Evolutionary conservation across 1,284 basidiomycete genomes (phyloP), one percentile per base, ranked within the genome.

Genomic region (Caloboletus inedulis): DNA sequence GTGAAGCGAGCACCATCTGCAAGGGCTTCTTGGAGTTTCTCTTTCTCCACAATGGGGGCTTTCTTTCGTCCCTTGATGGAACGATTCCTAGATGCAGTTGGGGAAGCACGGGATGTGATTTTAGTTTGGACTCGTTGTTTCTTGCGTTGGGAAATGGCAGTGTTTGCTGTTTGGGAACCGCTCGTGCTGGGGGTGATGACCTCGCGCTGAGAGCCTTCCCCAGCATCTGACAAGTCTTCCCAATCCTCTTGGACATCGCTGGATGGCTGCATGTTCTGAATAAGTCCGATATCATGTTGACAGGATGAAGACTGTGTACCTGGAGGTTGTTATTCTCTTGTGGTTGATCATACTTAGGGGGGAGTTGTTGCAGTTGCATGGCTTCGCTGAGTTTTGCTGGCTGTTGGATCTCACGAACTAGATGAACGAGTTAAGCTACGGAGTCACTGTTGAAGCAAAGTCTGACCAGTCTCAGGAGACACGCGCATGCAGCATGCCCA

Each of bases 1-100:
- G 74, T 69, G 41, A 62, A 64, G 19, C 64, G 60, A 16, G 58
- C 62, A 8, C 70, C 66, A 14, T 60, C 51, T 14, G 51, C 46
- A 16, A 69, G 29, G 2, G 51, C 60, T 37, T 62, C 56, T 35
- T 63, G 55, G 6, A 69, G n/a, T 7, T 58, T 55, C n/a, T 65
- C 63, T 16, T 51, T 49, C 45, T 52, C 43, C 35, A 68, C 46
- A 1, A 59, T 34, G 34, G 56, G 54, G 0, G 29, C 4, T 18
- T 54, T 68, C 44, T 54, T 63, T 47, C 35, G 56, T 19, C 3
- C 51, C 45, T 56, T 68, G 52, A 14, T 13, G 19, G 58, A 5
- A 19, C 34, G 49, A 21, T 7, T 35, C 31, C 43, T 52, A 14
- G 54, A 39, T 9, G 54, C 49, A 0, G 54, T 37, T 2, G 68